These are phyloP conservation scores for Rhododendron williamsianum DNA, from an alignment of 148 eudicot genomes.

Conservation along the genomic window DNA sequence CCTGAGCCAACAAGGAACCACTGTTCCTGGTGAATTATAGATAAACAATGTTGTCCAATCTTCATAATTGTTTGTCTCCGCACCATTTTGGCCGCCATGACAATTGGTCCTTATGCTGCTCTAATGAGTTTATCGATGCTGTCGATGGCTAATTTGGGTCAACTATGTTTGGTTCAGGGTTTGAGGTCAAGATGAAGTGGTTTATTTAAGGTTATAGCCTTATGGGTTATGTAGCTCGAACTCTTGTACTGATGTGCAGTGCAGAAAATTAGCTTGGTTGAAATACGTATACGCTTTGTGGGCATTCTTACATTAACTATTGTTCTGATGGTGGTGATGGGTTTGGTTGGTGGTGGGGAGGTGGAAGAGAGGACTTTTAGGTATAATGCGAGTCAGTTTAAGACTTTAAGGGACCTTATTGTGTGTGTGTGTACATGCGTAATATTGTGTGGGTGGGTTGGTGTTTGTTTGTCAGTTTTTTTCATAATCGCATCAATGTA, in stretches of 20 bases:
- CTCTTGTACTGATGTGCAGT: not conserved
- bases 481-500: not conserved
- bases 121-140: not conserved
- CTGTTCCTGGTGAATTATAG: not conserved
- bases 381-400: not conserved
- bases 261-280: not conserved
- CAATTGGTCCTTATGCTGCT: not conserved
- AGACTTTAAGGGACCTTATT: not conserved
- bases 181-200: not conserved
- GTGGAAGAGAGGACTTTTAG: not conserved
- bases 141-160: not conserved
- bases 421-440: not conserved
- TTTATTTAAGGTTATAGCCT: not conserved
- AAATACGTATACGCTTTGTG: not conserved
- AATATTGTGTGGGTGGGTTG: not conserved
- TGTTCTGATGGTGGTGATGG: not conserved
- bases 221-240: not conserved
- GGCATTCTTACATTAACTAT: not conserved
- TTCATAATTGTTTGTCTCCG: not conserved
- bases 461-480: not conserved
- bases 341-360: not conserved
- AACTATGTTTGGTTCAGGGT: not conserved
- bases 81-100: not conserved
- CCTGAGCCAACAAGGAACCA: not conserved
- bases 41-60: not conserved